Conservation (phyloP, 768 basidiomycete species). For the Mrakia blollopis region DNA sequence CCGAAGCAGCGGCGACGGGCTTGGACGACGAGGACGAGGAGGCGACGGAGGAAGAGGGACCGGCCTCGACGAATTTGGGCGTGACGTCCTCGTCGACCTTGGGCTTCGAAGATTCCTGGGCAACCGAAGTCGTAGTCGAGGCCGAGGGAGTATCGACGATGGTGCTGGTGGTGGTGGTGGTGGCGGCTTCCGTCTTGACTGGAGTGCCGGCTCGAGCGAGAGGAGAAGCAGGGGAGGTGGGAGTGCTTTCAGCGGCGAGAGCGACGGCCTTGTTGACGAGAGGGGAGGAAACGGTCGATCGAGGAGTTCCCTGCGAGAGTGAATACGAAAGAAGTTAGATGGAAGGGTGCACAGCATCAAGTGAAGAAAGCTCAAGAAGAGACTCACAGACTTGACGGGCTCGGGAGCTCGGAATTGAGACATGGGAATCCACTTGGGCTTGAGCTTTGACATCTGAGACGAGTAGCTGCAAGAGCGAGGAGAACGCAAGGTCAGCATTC, state of each 20-base stretch:
- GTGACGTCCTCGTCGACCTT: neutral
- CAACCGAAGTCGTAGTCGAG: neutral
- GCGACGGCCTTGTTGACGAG: neutral
- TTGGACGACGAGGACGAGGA: constrained; percentile 13
- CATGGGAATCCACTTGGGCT: constrained; percentile 33
- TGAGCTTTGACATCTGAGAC: constrained; percentile 25
- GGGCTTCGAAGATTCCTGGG: neutral
- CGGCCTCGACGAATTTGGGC: neutral
- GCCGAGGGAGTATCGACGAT: neutral
- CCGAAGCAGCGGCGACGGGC: neutral
- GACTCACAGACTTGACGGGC: neutral
- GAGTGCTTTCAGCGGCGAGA: neutral
- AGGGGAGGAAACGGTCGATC: constrained; percentile 14
- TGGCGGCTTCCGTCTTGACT: neutral
- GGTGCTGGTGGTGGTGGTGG: too few species aligned
- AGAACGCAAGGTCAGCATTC: too few species aligned
- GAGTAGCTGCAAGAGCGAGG: neutral
- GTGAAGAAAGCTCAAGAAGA: too few species aligned
- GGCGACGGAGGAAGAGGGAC: neutral
- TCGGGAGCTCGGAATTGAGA: constrained; percentile 5
- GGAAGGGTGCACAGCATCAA: too few species aligned
- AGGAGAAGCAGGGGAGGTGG: constrained; percentile 11
- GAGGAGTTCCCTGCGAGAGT: neutral
- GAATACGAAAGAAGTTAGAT: neutral
- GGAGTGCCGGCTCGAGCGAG: constrained; percentile 17